Percentiles rank a stretch among this genome's conserved stretches.
Evolutionary conservation across 2,329 filamentous ascomycete species (phyloP).

Genomic region (Macrophomina phaseolina): DNA sequence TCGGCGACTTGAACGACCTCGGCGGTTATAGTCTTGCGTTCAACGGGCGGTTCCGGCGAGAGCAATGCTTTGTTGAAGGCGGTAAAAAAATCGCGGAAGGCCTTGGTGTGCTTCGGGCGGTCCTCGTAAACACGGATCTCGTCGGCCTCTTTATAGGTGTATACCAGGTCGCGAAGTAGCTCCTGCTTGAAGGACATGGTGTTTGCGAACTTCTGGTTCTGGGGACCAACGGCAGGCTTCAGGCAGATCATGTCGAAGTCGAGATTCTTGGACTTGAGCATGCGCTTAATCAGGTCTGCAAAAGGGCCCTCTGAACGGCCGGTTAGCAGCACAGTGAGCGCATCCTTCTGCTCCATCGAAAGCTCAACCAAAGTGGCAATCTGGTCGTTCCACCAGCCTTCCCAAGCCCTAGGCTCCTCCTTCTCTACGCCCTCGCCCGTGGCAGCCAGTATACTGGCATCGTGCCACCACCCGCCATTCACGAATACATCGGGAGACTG

Average conservation of each 20-base stretch:
- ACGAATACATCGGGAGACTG: constrained; percentile 76
- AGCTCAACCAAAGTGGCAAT: constrained; percentile 80
- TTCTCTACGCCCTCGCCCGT: constrained; percentile 82
- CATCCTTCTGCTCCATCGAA: constrained; percentile 83
- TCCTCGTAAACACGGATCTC: constrained; percentile 77
- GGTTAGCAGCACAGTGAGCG: constrained; percentile 83
- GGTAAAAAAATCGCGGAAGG: constrained; percentile 83
- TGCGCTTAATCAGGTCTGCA: constrained; percentile 78
- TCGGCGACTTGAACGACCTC: constrained; percentile 90
- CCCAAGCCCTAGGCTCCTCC: constrained; percentile 84
- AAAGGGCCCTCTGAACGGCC: constrained; percentile 82
- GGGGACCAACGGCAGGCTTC: constrained; percentile 83
- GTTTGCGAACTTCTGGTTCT: constrained; percentile 75
- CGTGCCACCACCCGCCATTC: constrained; percentile 97
- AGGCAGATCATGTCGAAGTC: constrained; percentile 88
- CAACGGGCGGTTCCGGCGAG: constrained; percentile 48
- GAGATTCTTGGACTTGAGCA: constrained; percentile 76
- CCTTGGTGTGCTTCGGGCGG: constrained; percentile 70
- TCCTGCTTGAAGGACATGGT: constrained; percentile 94
- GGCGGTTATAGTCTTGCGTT: constrained; percentile 69
- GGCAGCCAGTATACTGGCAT: constrained; percentile 80
- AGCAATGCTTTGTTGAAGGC: constrained; percentile 72
- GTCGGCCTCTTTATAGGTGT: constrained; percentile 82
- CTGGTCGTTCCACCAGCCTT: constrained; percentile 96
- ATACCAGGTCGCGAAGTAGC: constrained; percentile 79